Conservation (phyloP, 2,329 filamentous ascomycete species). For the Pseudogymnoascus sp. region DNA sequence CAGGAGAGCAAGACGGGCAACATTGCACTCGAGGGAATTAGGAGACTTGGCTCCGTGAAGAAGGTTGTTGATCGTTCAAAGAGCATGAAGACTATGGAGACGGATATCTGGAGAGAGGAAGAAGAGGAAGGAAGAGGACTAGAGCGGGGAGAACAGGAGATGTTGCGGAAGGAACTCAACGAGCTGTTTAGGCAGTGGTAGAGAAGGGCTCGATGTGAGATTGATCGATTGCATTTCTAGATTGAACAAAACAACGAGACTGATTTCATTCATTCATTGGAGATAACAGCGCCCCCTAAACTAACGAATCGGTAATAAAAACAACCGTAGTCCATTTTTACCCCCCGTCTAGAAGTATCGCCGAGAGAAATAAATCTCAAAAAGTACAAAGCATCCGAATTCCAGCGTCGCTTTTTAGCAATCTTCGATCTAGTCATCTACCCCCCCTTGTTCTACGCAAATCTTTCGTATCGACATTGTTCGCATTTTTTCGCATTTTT, state of each 20-base stretch:
- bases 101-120: no score
- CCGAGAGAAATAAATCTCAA: background rate
- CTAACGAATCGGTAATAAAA: background rate
- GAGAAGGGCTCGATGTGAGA: background rate
- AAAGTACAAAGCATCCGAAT: background rate
- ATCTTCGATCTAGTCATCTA: constrained; percentile 1
- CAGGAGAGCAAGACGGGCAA: no score
- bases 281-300: constrained; percentile 1
- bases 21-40: no score
- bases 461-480: background rate
- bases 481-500: background rate
- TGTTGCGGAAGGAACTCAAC: constrained; percentile 3
- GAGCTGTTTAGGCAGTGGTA: background rate
- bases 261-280: constrained; percentile 5
- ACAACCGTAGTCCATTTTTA: background rate
- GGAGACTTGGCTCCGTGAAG: no score
- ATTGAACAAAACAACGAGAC: background rate
- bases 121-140: no score
- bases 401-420: constrained; percentile 6
- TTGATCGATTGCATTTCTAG: background rate
- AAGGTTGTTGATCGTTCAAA: no score
- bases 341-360: background rate
- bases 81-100: no score
- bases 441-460: constrained; percentile 13
- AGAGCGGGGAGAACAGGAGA: no score